These are phyloP conservation scores for Pseudogymnoascus sp. DNA, from an alignment of 2,329 filamentous ascomycete species.

Conservation along the genomic window DNA sequence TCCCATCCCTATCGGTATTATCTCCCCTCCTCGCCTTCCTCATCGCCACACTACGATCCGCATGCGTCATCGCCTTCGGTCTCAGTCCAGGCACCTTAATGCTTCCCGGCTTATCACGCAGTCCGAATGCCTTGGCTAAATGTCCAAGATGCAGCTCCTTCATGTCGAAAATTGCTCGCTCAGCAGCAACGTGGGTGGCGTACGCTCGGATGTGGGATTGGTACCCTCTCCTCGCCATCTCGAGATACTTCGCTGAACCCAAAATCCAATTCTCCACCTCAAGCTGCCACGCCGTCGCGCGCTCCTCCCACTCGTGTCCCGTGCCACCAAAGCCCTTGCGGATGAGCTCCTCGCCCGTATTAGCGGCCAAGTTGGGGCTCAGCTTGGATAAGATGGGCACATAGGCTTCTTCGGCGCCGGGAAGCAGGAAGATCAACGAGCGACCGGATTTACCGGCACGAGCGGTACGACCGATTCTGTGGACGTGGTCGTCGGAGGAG, in stretches of 20 bases:
- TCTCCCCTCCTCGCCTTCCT: constrained; percentile 27
- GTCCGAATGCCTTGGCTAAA: constrained; percentile 83
- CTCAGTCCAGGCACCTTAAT: constrained; percentile 49
- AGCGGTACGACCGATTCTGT: constrained; percentile 89
- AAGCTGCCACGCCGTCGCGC: constrained; percentile 59
- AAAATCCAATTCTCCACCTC: constrained; percentile 57
- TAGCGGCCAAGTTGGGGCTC: constrained; percentile 40
- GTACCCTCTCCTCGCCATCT: constrained; percentile 76
- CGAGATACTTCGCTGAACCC: constrained; percentile 58
- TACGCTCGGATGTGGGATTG: constrained; percentile 92
- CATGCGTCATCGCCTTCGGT: constrained; percentile 35
- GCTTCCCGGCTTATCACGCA: constrained; percentile 79
- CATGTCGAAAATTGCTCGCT: constrained; percentile 84
- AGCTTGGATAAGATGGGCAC: constrained; percentile 48
- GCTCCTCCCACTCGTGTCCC: constrained; percentile 51
- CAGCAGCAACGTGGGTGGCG: constrained; percentile 80
- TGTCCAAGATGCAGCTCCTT: constrained; percentile 86
- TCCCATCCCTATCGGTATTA: constrained; percentile 13
- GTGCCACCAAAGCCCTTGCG: constrained; percentile 51
- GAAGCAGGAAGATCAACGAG: constrained; percentile 81
- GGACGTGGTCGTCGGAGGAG: constrained; percentile 84
- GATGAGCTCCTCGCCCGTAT: constrained; percentile 57
- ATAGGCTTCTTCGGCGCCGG: constrained; percentile 88
- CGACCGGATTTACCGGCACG: constrained; percentile 83
- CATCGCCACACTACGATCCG: constrained; percentile 31